Evolutionary conservation across 352 stramenopile species (phyloP).

Genomic region (Thraustochytrium sp.): DNA sequence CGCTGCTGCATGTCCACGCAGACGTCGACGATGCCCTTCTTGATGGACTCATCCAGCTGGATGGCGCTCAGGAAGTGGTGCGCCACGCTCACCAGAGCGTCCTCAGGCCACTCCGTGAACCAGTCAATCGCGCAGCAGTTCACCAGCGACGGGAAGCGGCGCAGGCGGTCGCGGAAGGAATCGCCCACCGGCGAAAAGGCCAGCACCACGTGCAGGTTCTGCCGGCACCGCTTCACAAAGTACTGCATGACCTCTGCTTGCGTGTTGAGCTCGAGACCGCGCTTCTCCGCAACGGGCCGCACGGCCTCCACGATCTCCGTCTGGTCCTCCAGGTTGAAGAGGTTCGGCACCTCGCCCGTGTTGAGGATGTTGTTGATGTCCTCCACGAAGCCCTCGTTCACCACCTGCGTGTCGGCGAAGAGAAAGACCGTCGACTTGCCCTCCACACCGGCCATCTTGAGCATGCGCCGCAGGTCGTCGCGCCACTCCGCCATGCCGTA

Average conservation of each 20-base stretch:
- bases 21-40: conserved; percentile 80
- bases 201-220: conserved; percentile 85
- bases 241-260: conserved; percentile 47
- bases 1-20: conserved; percentile 89
- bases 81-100: conserved; percentile 81
- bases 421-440: conserved; percentile 85
- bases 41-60: conserved; percentile 61
- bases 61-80: conserved; percentile 81
- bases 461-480: conserved; percentile 80
- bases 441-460: conserved; percentile 69
- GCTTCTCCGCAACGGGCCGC: conserved; percentile 76
- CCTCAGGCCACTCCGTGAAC: conserved; percentile 87
- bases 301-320: conserved; percentile 79
- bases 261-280: conserved; percentile 52
- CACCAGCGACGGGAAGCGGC: conserved; percentile 88
- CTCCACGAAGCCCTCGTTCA: conserved; percentile 88
- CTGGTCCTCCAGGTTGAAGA: conserved; percentile 80
- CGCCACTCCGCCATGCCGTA: conserved; percentile 84
- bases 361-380: conserved; percentile 93
- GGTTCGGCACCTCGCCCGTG: conserved; percentile 85
- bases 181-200: conserved; percentile 84
- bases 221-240: conserved; percentile 44
- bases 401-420: conserved; percentile 89
- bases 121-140: conserved; percentile 93
- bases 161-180: conserved; percentile 76